phyloP scores from a whole-genome alignment of 495 filamentous ascomycete species.

The Penicillium coffeae region DNA sequence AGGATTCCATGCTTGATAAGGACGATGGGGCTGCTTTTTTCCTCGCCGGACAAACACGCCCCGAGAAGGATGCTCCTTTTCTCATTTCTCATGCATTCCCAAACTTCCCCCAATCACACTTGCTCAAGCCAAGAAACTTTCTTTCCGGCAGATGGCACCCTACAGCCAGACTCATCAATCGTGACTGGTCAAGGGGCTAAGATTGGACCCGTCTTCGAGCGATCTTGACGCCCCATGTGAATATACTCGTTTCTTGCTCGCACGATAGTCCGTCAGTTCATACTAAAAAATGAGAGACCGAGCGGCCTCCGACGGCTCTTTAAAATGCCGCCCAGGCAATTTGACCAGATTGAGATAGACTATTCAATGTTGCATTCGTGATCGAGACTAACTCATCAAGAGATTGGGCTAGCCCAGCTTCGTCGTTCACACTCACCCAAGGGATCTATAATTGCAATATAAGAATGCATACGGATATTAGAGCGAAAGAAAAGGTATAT shows the following conservation, averaged over 20 bases:
- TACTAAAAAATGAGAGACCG: not conserved
- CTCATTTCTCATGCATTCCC: no score
- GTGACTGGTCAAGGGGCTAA: not conserved
- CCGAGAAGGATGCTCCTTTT: no score
- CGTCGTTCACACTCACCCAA: not conserved
- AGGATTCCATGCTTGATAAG: no score
- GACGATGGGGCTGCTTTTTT: no score
- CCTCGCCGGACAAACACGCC: no score
- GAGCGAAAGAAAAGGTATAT: not conserved
- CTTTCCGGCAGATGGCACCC: not conserved
- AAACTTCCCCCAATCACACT: not conserved
- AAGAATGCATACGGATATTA: not conserved
- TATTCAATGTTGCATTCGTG: not conserved
- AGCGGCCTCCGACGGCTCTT: not conserved
- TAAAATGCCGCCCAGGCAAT: not conserved
- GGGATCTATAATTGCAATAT: not conserved
- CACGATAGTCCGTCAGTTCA: not conserved
- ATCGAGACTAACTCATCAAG: not conserved
- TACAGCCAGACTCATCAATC: not conserved
- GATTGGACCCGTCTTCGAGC: not conserved
- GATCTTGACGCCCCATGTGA: not conserved
- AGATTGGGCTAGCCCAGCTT: not conserved
- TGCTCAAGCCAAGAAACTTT: constrained; percentile 2
- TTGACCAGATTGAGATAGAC: not conserved
- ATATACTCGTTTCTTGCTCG: not conserved